phyloP scores from a whole-genome alignment of 352 stramenopile species.

The Pythium oligandrum region DNA sequence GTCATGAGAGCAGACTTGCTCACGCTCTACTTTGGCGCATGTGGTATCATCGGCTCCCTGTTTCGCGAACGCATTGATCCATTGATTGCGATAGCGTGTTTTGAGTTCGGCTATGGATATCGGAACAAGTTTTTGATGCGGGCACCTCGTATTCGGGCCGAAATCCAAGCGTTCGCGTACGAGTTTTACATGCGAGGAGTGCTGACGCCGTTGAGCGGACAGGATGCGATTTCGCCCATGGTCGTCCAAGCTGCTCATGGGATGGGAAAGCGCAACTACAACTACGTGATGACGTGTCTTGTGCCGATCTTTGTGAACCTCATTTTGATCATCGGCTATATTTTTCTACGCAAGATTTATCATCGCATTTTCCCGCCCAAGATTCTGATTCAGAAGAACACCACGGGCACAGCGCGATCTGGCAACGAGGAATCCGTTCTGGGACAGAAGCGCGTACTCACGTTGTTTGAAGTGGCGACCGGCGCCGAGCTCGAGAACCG shows the following conservation, averaged over 20 bases:
- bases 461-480: conserved; percentile 23
- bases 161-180: conserved; percentile 1
- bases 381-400: conserved; percentile 8
- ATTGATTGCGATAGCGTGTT: conserved; percentile 10
- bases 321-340: conserved; percentile 14
- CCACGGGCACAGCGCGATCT: conserved; percentile 5
- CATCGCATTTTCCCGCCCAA: conserved; percentile 9
- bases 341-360: conserved; percentile 10
- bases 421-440: conserved; percentile 5
- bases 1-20: conserved; percentile 16
- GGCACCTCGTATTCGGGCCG: not conserved
- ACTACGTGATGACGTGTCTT: conserved; percentile 1
- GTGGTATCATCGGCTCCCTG: conserved; percentile 12
- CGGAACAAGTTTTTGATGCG: conserved; percentile 8
- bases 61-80: conserved; percentile 23
- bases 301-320: conserved; percentile 10
- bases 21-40: conserved; percentile 21
- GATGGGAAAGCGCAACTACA: not conserved
- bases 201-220: not conserved
- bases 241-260: conserved; percentile 6
- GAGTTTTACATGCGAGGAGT: conserved; percentile 2
- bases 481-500: conserved; percentile 20
- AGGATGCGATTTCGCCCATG: conserved; percentile 25
- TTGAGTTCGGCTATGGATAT: conserved; percentile 13
- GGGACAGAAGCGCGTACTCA: conserved; percentile 20